Evolutionary conservation across 2,329 filamentous ascomycete species (phyloP), one percentile per base, ranked within the genome.

Genomic region (Sarocladium oryzae): DNA sequence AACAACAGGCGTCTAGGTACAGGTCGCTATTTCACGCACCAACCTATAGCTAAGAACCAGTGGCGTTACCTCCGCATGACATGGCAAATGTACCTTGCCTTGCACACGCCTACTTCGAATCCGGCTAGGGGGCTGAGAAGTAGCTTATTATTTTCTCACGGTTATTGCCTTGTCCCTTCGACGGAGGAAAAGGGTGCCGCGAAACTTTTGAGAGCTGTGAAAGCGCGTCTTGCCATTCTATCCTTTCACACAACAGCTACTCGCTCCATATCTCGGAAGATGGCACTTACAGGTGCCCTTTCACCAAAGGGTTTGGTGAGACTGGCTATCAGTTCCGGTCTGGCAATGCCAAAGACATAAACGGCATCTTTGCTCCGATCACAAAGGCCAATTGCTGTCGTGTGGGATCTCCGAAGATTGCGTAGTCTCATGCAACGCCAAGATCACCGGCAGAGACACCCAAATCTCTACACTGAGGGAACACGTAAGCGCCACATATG

Each of bases 291-390:
- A 38, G 18, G 36, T 38, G 36, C 36, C 36, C 36, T 38, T 38
- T 38, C 36, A 38, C 15, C 18, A 38, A 38, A 38, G 18, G 36
- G 15, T 9, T 38, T 38, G 18, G 36, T 38, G 36, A 38, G 36
- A 38, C 36, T 38, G 36, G 36, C 36, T 38, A n/a, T 38, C 36
- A 38, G 15, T 38, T 38, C 18, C 36, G 18, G 36, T 38, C n/a
- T 38, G 36, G 36, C 36, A 38, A 38, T 38, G 36, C 36, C 18
- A 38, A 38, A 38, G 36, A 38, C 36, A 21, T 16, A 38, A 38
- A 21, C 36, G n/a, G 36, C 36, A 38, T 38, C 36, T 38, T 38
- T 38, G 36, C 36, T 38, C 36, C 36, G 8, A 38, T n/a, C 36
- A 38, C 36, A n/a, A 21, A 38, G 36, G 36, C 36, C 36, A 38